Evolutionary conservation across 2,329 filamentous ascomycete genomes (phyloP).

Genomic region (Xylariaceae sp.): DNA sequence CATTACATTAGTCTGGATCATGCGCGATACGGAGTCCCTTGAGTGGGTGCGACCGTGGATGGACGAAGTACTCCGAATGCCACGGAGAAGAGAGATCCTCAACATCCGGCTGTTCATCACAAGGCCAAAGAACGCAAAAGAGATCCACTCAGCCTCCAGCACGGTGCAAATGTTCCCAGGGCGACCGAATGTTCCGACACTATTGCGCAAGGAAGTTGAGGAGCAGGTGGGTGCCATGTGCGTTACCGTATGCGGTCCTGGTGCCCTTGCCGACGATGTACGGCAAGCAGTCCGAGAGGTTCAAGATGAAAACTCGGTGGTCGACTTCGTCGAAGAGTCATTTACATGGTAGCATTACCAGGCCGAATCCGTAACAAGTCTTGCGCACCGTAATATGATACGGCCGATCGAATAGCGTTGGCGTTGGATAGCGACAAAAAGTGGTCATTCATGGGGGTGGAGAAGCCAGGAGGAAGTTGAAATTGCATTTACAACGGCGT

Average conservation of each 20-base stretch:
- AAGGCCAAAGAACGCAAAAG: constrained; percentile 75
- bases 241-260: constrained; percentile 76
- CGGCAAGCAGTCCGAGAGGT: constrained; percentile 61
- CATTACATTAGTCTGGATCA: constrained; percentile 85
- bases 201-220: constrained; percentile 78
- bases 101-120: constrained; percentile 89
- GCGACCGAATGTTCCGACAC: constrained; percentile 72
- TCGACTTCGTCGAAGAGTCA: constrained; percentile 75
- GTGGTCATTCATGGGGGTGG: background rate
- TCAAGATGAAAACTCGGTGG: constrained; percentile 55
- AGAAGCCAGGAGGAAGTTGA: no score
- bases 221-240: constrained; percentile 84
- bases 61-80: constrained; percentile 70
- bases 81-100: constrained; percentile 75
- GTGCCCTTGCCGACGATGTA: constrained; percentile 71
- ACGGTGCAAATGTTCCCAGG: constrained; percentile 92
- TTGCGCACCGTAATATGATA: background rate
- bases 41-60: constrained; percentile 93
- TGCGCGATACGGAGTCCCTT: constrained; percentile 81
- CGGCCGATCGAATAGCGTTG: background rate
- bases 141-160: constrained; percentile 69
- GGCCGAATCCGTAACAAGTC: no score
- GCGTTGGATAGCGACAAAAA: background rate
- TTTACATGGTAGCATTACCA: constrained; percentile 56
- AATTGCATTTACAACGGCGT: no score